phyloP scores from a whole-genome alignment of 306 rosid species.

The Castanopsis chinensis region DNA sequence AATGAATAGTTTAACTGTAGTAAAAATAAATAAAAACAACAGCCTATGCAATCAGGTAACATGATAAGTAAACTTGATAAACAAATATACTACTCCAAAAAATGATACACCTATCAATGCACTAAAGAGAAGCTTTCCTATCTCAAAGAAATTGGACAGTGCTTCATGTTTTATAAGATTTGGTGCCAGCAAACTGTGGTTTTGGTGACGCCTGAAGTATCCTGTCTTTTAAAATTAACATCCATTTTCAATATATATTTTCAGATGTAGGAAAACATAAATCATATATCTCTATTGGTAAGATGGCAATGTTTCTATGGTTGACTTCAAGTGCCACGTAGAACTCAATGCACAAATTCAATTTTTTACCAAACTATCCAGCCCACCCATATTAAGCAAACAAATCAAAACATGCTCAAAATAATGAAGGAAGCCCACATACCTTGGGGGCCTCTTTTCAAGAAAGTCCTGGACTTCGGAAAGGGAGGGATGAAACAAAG shows the following conservation, averaged over 20 bases:
- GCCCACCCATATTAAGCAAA: neutral
- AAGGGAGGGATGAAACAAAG: constrained; percentile 78
- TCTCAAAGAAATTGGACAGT: neutral
- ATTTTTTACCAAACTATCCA: constrained; percentile 3
- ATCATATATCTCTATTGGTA: neutral
- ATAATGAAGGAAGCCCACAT: constrained; percentile 2
- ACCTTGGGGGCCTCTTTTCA: constrained; percentile 76
- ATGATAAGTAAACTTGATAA: neutral
- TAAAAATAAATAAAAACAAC: neutral
- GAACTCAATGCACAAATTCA: neutral
- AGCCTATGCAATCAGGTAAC: neutral
- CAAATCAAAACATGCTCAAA: constrained; percentile 7
- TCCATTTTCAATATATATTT: neutral
- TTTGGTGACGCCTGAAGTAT: neutral
- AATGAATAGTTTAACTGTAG: neutral
- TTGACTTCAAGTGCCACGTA: neutral
- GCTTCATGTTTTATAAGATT: neutral
- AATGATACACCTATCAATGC: neutral
- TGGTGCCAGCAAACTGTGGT: neutral
- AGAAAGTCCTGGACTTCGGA: constrained; percentile 84
- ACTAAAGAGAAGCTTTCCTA: neutral
- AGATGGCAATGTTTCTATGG: neutral
- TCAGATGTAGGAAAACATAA: neutral
- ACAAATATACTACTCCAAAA: neutral
- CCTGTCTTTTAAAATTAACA: neutral